A percentile compares a stretch with the other conserved stretches of the same genome.
Evolutionary conservation across 176 grass and related monocot species (phyloP).

Genomic region (Juncus inflexus): DNA sequence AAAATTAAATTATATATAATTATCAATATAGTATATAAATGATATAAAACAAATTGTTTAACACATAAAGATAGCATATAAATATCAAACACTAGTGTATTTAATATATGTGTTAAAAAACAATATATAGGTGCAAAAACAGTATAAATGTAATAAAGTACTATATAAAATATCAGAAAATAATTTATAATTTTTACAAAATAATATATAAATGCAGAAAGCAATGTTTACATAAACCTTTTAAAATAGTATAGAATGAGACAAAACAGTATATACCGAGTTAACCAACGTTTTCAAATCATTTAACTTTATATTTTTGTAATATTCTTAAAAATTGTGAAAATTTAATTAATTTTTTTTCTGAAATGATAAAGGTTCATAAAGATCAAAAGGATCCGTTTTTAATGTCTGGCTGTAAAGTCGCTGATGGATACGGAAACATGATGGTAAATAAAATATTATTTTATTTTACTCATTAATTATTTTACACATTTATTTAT

Average conservation of each 20-base stretch:
- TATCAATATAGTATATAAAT: no score
- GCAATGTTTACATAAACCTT: no score
- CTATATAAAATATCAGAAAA: no score
- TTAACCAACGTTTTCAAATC: constrained; percentile 8
- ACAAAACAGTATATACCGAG: not conserved
- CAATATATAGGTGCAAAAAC: no score
- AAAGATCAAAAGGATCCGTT: constrained; percentile 86
- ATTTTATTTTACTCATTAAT: constrained; percentile 21
- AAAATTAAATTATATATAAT: not conserved
- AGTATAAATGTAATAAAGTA: no score
- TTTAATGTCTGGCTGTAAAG: constrained; percentile 97
- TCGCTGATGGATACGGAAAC: constrained; percentile 92
- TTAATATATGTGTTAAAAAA: no score
- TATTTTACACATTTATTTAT: constrained; percentile 27
- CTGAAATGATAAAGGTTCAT: constrained; percentile 43
- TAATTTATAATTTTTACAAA: no score
- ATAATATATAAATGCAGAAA: no score
- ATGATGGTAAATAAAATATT: constrained; percentile 67
- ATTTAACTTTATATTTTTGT: constrained; percentile 4
- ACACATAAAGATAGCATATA: not conserved
- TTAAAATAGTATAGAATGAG: no score
- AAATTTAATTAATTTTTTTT: not conserved
- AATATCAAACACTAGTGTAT: no score
- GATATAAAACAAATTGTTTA: no score
- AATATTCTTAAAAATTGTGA: constrained; percentile 16